phyloP scores from a whole-genome alignment of 2,329 filamentous ascomycete genomes.

The Domatiomyces globalis region DNA sequence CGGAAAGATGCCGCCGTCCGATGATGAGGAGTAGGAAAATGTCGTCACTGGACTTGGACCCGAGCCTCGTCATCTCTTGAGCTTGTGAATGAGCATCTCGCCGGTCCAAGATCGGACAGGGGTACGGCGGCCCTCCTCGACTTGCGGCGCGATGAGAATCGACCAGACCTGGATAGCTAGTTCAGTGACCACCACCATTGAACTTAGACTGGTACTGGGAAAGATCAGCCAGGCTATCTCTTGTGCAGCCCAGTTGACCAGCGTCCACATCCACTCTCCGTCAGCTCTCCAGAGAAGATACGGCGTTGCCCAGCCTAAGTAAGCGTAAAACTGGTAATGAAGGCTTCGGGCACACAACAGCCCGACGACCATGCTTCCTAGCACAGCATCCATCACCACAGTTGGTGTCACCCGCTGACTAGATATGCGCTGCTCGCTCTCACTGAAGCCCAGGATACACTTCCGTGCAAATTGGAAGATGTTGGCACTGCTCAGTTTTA shows the following conservation, averaged over 20 bases:
- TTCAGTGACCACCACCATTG: conserved; percentile 53
- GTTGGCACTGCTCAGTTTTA: conserved; percentile 47
- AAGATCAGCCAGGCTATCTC: conserved; percentile 93
- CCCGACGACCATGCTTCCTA: conserved; percentile 64
- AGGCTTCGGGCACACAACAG: conserved; percentile 75
- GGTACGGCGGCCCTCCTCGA: conserved; percentile 10
- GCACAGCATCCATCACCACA: conserved; percentile 62
- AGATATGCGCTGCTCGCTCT: conserved; percentile 21
- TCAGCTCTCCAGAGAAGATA: conserved; percentile 73
- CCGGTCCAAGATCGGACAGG: background rate
- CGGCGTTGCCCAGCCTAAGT: conserved; percentile 77
- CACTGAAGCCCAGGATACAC: conserved; percentile 23
- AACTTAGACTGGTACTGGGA: conserved; percentile 59
- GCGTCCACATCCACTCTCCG: conserved; percentile 52
- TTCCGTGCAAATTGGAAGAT: conserved; percentile 43
- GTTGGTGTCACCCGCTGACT: conserved; percentile 44
- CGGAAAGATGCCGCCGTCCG: conserved; percentile 72
- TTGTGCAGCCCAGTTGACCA: conserved; percentile 59
- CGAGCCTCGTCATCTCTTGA: background rate
- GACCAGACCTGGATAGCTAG: conserved; percentile 49
- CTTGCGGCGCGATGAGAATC: conserved; percentile 11
- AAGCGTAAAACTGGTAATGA: conserved; percentile 92
- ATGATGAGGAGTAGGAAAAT: conserved; percentile 47
- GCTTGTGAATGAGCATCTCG: background rate
- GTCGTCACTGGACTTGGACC: background rate